A percentile compares a stretch with the other conserved stretches of the same genome.
Conservation (phyloP, 129 eudicot species). For the Kitagawia praeruptora region DNA sequence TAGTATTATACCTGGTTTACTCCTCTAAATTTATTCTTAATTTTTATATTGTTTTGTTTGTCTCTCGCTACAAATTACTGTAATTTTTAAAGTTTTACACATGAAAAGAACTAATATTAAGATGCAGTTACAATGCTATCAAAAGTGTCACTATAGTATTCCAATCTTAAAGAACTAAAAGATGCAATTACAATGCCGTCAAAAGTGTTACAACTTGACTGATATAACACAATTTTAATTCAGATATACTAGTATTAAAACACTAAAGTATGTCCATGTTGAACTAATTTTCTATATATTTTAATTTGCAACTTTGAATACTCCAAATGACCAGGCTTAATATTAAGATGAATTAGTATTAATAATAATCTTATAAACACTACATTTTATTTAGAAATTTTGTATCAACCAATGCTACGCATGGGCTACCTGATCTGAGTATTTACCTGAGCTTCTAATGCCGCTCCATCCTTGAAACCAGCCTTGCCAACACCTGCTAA, state of each 20-base stretch:
- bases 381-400: not conserved
- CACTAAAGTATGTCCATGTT: not conserved
- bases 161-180: not conserved
- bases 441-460: constrained; percentile 69
- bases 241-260: not conserved
- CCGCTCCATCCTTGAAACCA: constrained; percentile 85
- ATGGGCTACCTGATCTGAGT: not conserved
- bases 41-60: no score
- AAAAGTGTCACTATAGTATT: not conserved
- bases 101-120: not conserved
- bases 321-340: not conserved
- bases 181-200: not conserved
- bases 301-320: no score
- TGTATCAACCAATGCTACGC: not conserved
- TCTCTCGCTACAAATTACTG: not conserved
- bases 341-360: not conserved
- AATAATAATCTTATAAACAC: not conserved
- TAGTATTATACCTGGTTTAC: not conserved
- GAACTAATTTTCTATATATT: not conserved
- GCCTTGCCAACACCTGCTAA: constrained; percentile 92
- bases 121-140: not conserved
- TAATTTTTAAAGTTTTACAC: no score
- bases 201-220: not conserved
- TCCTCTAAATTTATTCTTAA: no score
- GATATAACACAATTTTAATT: not conserved